phyloP scores from a whole-genome alignment of 345 rosid species.

The Gossypium raimondii region DNA sequence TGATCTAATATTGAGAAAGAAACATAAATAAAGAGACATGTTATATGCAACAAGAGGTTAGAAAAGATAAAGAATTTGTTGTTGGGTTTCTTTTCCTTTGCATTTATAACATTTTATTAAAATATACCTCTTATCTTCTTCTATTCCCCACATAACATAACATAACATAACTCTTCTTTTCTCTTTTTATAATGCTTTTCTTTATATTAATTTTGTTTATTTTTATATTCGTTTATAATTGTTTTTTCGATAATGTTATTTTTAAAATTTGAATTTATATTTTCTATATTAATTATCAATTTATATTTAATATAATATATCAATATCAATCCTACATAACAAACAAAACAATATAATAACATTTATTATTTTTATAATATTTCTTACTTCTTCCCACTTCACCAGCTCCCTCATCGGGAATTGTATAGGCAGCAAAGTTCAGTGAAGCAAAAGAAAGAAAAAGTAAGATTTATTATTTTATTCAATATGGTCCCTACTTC shows the following conservation, averaged over 20 bases:
- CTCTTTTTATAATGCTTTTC: background rate
- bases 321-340: background rate
- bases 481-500: background rate
- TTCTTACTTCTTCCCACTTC: background rate
- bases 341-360: background rate
- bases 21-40: slow-evolving; percentile 38
- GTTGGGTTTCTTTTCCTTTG: background rate
- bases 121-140: background rate
- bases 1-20: slow-evolving; percentile 7
- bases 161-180: background rate
- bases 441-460: background rate
- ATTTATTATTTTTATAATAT: background rate
- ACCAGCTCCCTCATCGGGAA: background rate
- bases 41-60: slow-evolving; percentile 42
- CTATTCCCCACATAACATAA: background rate
- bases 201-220: background rate
- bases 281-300: background rate
- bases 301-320: background rate
- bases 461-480: background rate
- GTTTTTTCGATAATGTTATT: fast-evolving
- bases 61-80: slow-evolving; percentile 2
- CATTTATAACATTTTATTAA: background rate
- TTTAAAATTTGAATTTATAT: too few relatives aligned
- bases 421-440: background rate
- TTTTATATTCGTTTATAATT: background rate